Percentiles rank a stretch among this genome's conserved stretches.
These are phyloP conservation scores for Candolleomyces aberdarensis DNA, from an alignment of 768 basidiomycete genomes.

Conservation along the genomic window DNA sequence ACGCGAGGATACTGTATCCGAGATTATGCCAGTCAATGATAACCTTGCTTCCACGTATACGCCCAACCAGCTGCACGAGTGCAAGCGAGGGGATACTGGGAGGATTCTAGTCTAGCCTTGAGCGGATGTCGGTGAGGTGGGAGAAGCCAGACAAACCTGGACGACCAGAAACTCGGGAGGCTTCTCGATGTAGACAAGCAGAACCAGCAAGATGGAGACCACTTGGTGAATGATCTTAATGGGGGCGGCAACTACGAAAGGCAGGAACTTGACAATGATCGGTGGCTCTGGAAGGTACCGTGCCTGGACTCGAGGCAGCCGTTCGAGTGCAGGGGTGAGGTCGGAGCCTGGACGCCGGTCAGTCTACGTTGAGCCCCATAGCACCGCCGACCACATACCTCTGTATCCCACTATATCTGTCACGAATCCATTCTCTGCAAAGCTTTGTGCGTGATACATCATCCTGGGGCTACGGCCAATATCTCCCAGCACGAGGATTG, in stretches of 20 bases:
- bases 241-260: constrained; percentile 74
- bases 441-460: constrained; percentile 98
- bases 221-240: constrained; percentile 78
- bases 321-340: constrained; percentile 70
- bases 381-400: constrained; percentile 44
- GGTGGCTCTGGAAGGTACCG: constrained; percentile 69
- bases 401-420: constrained; percentile 84
- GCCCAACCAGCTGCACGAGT: constrained; percentile 72
- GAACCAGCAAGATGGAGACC: constrained; percentile 53
- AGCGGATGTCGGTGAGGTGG: neutral
- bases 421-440: constrained; percentile 73
- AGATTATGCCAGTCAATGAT: constrained; percentile 99
- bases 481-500: constrained; percentile 91
- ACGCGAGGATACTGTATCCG: constrained; percentile 87
- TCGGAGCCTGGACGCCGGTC: constrained; percentile 56
- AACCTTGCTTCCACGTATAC: constrained; percentile 72
- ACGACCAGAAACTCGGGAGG: constrained; percentile 85
- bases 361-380: neutral
- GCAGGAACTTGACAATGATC: constrained; percentile 44
- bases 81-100: constrained; percentile 93
- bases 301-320: constrained; percentile 60
- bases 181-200: constrained; percentile 57
- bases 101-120: constrained; percentile 67
- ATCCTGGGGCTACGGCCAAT: constrained; percentile 94
- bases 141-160: constrained; percentile 55